These are phyloP conservation scores for Penicillium sp. DNA, from an alignment of 2,329 filamentous ascomycete genomes.

Conservation along the genomic window DNA sequence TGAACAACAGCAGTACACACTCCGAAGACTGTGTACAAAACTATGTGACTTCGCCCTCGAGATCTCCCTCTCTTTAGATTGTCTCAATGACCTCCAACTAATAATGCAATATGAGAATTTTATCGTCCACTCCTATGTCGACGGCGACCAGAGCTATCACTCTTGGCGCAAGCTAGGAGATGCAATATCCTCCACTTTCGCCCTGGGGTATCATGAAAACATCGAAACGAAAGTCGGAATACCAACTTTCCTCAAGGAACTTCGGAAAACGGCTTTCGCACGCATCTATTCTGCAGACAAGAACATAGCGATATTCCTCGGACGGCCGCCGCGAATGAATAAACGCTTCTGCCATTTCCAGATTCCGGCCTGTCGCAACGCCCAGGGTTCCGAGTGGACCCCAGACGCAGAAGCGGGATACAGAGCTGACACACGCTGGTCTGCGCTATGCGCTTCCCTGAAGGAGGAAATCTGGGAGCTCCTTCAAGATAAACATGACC, in stretches of 20 bases:
- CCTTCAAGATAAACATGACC: constrained; percentile 26
- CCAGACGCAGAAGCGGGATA: constrained; percentile 23
- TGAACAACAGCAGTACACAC: constrained; percentile 25
- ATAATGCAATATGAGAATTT: constrained; percentile 51
- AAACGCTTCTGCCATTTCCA: constrained; percentile 44
- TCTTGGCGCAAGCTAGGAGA: constrained; percentile 52
- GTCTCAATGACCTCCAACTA: constrained; percentile 49
- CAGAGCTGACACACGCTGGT: constrained; percentile 29
- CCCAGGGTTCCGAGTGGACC: constrained; percentile 12
- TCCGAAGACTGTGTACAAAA: constrained; percentile 28
- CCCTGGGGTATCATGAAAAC: constrained; percentile 50
- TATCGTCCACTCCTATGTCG: constrained; percentile 47
- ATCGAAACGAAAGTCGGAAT: constrained; percentile 29
- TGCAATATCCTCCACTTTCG: constrained; percentile 48
- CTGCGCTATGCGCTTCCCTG: constrained; percentile 27
- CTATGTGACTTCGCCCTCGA: constrained; percentile 41
- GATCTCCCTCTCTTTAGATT: constrained; percentile 34
- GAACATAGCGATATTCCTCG: constrained; percentile 51
- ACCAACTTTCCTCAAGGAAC: constrained; percentile 40
- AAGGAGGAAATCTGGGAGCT: constrained; percentile 32
- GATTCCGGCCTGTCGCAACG: constrained; percentile 21
- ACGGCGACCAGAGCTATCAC: constrained; percentile 49
- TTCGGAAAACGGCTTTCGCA: constrained; percentile 44
- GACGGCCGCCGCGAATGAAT: constrained; percentile 48
- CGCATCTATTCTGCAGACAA: constrained; percentile 50